Evolutionary conservation across 352 stramenopile species (phyloP).

Genomic region (Globisporangium canariense): DNA sequence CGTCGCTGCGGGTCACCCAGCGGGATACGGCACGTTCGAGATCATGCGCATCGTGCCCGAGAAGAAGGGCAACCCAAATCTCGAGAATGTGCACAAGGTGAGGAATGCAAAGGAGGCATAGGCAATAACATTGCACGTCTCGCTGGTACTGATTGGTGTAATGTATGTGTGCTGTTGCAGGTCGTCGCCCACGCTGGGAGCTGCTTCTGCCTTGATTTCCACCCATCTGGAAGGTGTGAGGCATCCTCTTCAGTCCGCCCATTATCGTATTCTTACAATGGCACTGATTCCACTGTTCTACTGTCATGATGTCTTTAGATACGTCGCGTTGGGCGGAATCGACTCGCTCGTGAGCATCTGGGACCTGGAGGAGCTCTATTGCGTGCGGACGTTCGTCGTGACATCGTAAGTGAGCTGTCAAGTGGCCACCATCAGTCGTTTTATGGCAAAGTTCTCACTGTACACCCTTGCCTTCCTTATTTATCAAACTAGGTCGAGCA

Average conservation of each 20-base stretch:
- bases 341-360: slow-evolving; percentile 84
- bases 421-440: neutral
- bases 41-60: slow-evolving; percentile 78
- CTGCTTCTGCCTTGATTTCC: slow-evolving; percentile 77
- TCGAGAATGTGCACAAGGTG: slow-evolving; percentile 84
- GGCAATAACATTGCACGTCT: slow-evolving; percentile 1
- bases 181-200: slow-evolving; percentile 75
- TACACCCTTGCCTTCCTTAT: neutral
- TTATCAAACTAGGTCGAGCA: slow-evolving; percentile 47
- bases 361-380: slow-evolving; percentile 86
- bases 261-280: neutral
- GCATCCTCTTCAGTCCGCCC: neutral
- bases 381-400: slow-evolving; percentile 75
- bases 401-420: slow-evolving; percentile 49
- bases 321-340: slow-evolving; percentile 69
- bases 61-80: slow-evolving; percentile 76
- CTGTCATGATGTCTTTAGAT: slow-evolving; percentile 26
- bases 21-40: slow-evolving; percentile 77
- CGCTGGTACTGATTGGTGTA: slow-evolving; percentile 2
- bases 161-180: slow-evolving; percentile 19
- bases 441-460: neutral
- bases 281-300: neutral
- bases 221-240: slow-evolving; percentile 63
- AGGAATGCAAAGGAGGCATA: neutral
- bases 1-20: slow-evolving; percentile 66